phyloP scores from a whole-genome alignment of 345 rosid species.

The Sonneratia caseolaris region DNA sequence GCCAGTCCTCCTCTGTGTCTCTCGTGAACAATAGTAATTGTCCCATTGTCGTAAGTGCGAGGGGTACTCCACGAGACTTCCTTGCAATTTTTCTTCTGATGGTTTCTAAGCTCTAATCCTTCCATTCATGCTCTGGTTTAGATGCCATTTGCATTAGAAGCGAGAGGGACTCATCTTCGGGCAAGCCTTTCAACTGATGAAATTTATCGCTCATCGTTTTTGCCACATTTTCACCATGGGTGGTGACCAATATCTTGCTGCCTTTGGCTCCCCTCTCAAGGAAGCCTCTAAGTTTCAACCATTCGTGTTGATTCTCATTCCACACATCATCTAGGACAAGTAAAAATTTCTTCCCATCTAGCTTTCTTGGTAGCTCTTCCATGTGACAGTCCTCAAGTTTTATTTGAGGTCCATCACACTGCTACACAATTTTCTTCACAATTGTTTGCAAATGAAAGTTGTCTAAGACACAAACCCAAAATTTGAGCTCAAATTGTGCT shows the following conservation, averaged over 20 bases:
- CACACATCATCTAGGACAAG: neutral
- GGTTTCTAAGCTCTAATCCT: neutral
- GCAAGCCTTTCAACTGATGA: neutral
- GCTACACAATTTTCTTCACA: too few relatives aligned
- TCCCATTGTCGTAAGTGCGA: neutral
- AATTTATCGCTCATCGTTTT: accelerated
- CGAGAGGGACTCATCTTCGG: neutral
- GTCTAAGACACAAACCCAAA: neutral
- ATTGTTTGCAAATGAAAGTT: neutral
- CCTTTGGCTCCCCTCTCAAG: neutral
- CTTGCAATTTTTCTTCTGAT: neutral
- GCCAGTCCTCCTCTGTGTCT: conserved; percentile 6
- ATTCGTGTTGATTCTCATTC: neutral
- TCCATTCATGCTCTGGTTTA: neutral
- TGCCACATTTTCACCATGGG: neutral
- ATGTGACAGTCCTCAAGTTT: too few relatives aligned
- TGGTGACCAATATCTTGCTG: conserved; percentile 7
- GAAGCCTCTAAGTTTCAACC: neutral
- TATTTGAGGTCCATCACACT: too few relatives aligned
- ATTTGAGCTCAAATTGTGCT: neutral
- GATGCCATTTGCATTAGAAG: neutral
- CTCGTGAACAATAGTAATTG: too few relatives aligned
- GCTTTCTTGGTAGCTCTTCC: too few relatives aligned
- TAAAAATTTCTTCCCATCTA: too few relatives aligned
- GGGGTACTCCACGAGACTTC: neutral